Base-by-base conservation (phyloP, 805 yeast species). In the Candida jianshihensis region DNA sequence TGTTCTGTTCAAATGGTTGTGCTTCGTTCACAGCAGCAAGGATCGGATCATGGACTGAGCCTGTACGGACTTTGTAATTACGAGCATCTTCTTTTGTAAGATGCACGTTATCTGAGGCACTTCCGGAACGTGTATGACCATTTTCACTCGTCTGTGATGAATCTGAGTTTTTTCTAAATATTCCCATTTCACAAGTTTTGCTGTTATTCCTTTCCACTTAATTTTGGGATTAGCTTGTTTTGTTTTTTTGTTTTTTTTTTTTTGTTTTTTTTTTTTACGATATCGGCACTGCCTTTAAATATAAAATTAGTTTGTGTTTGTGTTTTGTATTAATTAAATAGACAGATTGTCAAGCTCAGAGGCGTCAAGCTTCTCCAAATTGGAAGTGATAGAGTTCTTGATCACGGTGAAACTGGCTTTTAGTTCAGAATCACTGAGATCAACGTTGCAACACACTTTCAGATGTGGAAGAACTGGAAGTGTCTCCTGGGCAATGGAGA, bases 11-110 rank as follows among this genome's bases (percentile, higher is more conserved):
- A 57, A 86, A 92, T 8, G 98, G 98, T 66, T 92, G 97, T 8
- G 82, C 90, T 60, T 90, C 97, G 54, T 83, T 88, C 31, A 92
- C 94, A 4, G 98, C 98, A 26, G 81, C 72, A 43, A 92, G 65
- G 41, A 92, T 80, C n/a, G 96, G 97, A 62, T 88, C 97, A 48
- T 82, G 86, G 22, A 81, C 77, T 37, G 81, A 74, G 28, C 77
- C 78, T 1, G 87, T 70, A 49, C 83, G 73, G 49, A 75, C 67
- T 52, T 81, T 81, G 49, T 75, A 71, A 42, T 75, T 63, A 33
- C 65, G 66, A 25, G 66, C 69, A 45, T 76, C 81, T 15, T 64
- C 73, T 35, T 66, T 64, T 9, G 78, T 67, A 38, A 75, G 52
- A 44, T 68, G 67, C n/a, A 13, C 31, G 19, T 66, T 59, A 4